Evolutionary conservation across 441 rosid species (phyloP).

Genomic region (Jatropha podagrica): DNA sequence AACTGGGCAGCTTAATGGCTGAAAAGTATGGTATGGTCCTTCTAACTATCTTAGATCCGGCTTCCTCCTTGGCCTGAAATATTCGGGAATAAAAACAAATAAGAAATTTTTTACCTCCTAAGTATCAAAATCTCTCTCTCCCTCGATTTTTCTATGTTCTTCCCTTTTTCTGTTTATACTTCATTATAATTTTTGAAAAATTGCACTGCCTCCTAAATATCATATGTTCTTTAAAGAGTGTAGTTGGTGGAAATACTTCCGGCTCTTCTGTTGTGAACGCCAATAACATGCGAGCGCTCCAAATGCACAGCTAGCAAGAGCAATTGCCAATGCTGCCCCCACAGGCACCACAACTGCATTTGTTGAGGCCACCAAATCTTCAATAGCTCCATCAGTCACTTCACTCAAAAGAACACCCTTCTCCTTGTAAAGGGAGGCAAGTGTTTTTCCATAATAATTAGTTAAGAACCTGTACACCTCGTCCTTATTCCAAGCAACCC

Average conservation of each 20-base stretch:
- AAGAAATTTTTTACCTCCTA: conserved; percentile 32
- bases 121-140: conserved; percentile 28
- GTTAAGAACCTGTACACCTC: conserved; percentile 71
- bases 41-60: conserved; percentile 54
- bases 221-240: conserved; percentile 75
- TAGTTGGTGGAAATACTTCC: conserved; percentile 84
- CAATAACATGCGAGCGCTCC: conserved; percentile 98
- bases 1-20: conserved; percentile 29
- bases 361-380: conserved; percentile 61
- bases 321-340: conserved; percentile 96
- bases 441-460: conserved; percentile 63
- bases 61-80: conserved; percentile 97
- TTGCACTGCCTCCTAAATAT: conserved; percentile 39
- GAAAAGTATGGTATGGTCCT: conserved; percentile 32
- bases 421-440: conserved; percentile 66
- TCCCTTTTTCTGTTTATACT: not conserved
- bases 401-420: conserved; percentile 41
- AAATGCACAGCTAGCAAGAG: conserved; percentile 93
- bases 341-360: conserved; percentile 86
- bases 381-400: conserved; percentile 36
- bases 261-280: conserved; percentile 96
- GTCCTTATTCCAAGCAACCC: conserved; percentile 59
- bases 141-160: not conserved
- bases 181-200: conserved; percentile 23
- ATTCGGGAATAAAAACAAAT: conserved; percentile 46